These are phyloP conservation scores for Solanum hybrid DNA, from an alignment of 305 asterid genomes.

Conservation along the genomic window DNA sequence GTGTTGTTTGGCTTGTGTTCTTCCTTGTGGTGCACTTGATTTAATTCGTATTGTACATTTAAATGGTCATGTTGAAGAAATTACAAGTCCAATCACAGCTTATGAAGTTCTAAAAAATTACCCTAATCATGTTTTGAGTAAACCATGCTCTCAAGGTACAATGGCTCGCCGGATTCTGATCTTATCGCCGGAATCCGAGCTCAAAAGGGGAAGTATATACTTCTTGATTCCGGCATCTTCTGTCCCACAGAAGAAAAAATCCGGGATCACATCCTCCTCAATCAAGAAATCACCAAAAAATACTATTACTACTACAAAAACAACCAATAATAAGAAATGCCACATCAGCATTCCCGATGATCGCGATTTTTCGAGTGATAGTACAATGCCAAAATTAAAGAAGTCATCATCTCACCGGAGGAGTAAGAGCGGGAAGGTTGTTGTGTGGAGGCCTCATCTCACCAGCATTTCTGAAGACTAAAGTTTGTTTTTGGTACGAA, in stretches of 20 bases:
- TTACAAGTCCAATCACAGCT: slow-evolving; percentile 63
- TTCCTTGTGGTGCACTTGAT: slow-evolving; percentile 89
- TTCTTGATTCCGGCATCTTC: slow-evolving; percentile 76
- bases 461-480: slow-evolving; percentile 53
- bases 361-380: neutral
- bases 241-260: slow-evolving; percentile 35
- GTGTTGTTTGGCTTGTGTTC: slow-evolving; percentile 90
- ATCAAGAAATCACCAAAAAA: slow-evolving; percentile 14
- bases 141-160: slow-evolving; percentile 50
- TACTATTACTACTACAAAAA: neutral
- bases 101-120: slow-evolving; percentile 47
- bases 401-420: slow-evolving; percentile 28
- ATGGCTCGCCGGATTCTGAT: slow-evolving; percentile 47
- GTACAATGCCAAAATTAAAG: slow-evolving; percentile 21
- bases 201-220: slow-evolving; percentile 80
- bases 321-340: slow-evolving; percentile 18
- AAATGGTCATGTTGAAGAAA: slow-evolving; percentile 65
- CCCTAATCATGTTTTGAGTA: slow-evolving; percentile 65
- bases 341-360: neutral
- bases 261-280: neutral
- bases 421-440: slow-evolving; percentile 37
- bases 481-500: neutral
- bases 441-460: slow-evolving; percentile 57
- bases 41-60: slow-evolving; percentile 78
- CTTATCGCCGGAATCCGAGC: slow-evolving; percentile 60